Evolutionary conservation across 768 basidiomycete genomes (phyloP), one percentile per base, ranked within the genome.

Genomic region (Rubroboletus pulcherrimus): DNA sequence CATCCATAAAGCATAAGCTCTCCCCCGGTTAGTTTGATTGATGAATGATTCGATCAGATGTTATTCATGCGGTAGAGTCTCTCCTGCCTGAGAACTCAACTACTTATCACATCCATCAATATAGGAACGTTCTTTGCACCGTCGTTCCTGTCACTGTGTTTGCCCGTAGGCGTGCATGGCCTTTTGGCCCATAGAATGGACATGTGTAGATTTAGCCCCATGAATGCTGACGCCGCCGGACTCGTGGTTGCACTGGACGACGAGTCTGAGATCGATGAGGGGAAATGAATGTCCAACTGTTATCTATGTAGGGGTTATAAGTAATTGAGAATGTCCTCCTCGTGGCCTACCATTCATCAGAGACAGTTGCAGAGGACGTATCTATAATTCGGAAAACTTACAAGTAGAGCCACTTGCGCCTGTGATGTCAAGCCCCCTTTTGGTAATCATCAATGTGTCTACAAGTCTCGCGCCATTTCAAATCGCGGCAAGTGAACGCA

Each of bases 1-100:
- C 17, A 80, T 83, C 24, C 59, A 67, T 37, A 73, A 63, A 58
- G 49, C 67, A 55, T 72, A 55, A 65, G 38, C 8, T 41, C 33
- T 40, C 43, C 3, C 50, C 63, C 10, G 42, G 61, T 40, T 52
- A 35, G 21, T 24, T 45, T 40, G 50, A 52, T 51, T 35, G 43
- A 49, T 49, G 47, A 35, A 35, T 50, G 24, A 37, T 41, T 26
- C 21, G 7, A 26, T 48, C 40, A 31, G 43, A 49, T 21, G 33
- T 4, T 43, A 38, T 43, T 12, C 40, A 42, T 62, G 41, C 5
- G 41, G 51, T 49, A 53, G 37, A 37, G 33, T 49, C 38, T 26
- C 31, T 11, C 42, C 30, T 38, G n/a, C 26, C 34, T 54, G 34
- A 39, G 39, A 46, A 30, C 17, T 10, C 12, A 9, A 38, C 9